Base-by-base conservation (phyloP, 805 yeast genomes). In the Ogataea chonburiensis region DNA sequence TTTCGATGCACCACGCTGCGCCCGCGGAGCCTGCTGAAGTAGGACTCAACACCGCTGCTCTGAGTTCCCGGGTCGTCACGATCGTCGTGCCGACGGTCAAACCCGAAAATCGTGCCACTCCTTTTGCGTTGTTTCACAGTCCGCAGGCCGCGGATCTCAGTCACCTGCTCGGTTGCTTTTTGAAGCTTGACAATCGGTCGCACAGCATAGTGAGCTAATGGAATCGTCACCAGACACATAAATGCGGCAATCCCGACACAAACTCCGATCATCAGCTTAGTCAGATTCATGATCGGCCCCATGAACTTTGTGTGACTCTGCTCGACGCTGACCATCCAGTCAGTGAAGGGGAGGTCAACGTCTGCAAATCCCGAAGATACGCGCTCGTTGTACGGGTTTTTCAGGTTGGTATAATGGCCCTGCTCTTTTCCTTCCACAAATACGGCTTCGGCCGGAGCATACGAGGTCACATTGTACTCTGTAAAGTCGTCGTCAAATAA, bases 141-240 rank as follows among this genome's bases (percentile, higher is more conserved):
- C 28, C 50, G 47, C 40, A 58, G 43, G 0, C 64, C 66, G 13
- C 65, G 47, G 21, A 71, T 66, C 31, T 64, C 61, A 5, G 80
- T 73, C 18, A 80, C 75, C 16, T 73, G 75, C 54, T 86, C 96
- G 0, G 96, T 86, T 0, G 95, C 95, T 44, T 78, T 77, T 52
- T 84, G 87, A 27, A 88, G 67, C 40, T 79, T 72, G 27, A 86
- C 73, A 40, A 88, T 86, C 0, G 97, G 96, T 45, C 84, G 63
- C 5, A 87, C 89, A 22, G 89, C 87, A 68, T 79, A 83, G 41
- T 85, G 87, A 0, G 95, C 87, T 36, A 88, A 60, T 5, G 93
- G 89, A 56, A 87, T 74, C 1, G 96, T 86, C n/a, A 85, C 56
- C 1, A 85, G 42, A 46, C 85, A 77, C 68, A 86, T 77, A 44